These are phyloP conservation scores for Schizonepeta tenuifolia DNA, from an alignment of 257 asterid genomes.

Conservation along the genomic window DNA sequence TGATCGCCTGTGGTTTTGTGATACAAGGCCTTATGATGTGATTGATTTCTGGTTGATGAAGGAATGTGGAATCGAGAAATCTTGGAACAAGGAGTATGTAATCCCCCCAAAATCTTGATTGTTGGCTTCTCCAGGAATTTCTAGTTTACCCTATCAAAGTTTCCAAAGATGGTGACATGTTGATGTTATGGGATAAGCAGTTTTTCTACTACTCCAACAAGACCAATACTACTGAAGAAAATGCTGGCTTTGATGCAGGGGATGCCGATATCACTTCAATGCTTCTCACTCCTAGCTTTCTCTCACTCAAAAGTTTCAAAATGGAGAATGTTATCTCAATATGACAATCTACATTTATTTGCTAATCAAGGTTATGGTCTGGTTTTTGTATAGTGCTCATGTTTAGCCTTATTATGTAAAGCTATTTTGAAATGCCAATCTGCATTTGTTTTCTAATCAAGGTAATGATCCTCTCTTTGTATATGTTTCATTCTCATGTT, in stretches of 20 bases:
- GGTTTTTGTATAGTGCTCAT: too few species aligned
- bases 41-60: background rate
- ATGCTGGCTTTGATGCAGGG: background rate
- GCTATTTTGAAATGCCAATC: too few species aligned
- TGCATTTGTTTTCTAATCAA: too few species aligned
- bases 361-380: too few species aligned
- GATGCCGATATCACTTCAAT: fast-evolving
- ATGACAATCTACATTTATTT: too few species aligned
- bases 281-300: slow-evolving; percentile 36
- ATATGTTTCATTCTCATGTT: too few species aligned
- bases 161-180: too few species aligned
- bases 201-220: slow-evolving; percentile 31
- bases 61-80: background rate
- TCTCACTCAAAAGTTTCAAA: slow-evolving; percentile 34
- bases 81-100: background rate
- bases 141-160: too few species aligned
- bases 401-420: too few species aligned
- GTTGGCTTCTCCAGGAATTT: too few species aligned
- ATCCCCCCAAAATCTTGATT: background rate
- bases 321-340: slow-evolving; percentile 6
- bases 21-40: background rate
- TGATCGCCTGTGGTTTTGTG: background rate
- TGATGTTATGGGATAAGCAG: background rate
- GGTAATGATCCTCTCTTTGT: too few species aligned
- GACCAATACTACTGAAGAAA: slow-evolving; percentile 14